A percentile compares a stretch with the other conserved stretches of the same genome.
Evolutionary conservation across 2,329 filamentous ascomycete species (phyloP).

Genomic region (Claviceps sorghi): DNA sequence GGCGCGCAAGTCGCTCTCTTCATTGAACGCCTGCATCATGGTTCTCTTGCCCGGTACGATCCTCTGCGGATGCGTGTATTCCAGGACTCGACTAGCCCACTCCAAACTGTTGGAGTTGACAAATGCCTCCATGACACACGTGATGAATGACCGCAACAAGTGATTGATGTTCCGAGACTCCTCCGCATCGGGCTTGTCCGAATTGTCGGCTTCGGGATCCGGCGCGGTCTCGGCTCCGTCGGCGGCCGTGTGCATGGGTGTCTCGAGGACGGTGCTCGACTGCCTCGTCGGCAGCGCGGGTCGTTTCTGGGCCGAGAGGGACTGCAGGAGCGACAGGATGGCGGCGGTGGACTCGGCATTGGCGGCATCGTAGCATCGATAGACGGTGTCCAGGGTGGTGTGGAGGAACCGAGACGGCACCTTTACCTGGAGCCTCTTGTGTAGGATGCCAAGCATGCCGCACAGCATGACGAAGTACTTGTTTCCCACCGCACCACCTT

Average conservation of each 20-base stretch:
- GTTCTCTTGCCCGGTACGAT: conserved; percentile 48
- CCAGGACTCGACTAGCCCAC: conserved; percentile 51
- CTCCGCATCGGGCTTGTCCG: conserved; percentile 25
- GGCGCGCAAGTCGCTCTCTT: conserved; percentile 45
- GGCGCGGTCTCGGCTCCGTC: conserved; percentile 41
- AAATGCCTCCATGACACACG: conserved; percentile 61
- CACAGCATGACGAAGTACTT: conserved; percentile 54
- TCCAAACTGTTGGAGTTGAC: conserved; percentile 45
- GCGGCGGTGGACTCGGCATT: conserved; percentile 54
- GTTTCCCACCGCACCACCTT: conserved; percentile 22
- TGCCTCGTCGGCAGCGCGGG: conserved; percentile 46
- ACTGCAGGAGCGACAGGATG: conserved; percentile 56
- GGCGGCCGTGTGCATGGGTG: conserved; percentile 39
- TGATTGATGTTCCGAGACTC: conserved; percentile 49
- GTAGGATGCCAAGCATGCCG: conserved; percentile 57
- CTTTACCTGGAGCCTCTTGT: conserved; percentile 61
- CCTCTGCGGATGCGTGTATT: conserved; percentile 51
- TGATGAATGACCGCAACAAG: conserved; percentile 63
- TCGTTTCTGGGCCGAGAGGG: conserved; percentile 50
- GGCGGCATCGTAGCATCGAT: conserved; percentile 48
- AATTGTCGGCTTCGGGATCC: conserved; percentile 40
- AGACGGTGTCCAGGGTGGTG: conserved; percentile 58
- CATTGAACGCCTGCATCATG: conserved; percentile 47
- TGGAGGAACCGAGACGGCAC: conserved; percentile 67
- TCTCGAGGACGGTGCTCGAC: conserved; percentile 42